Percentiles rank a stretch among this genome's conserved stretches.
Conservation (phyloP, 2,329 filamentous ascomycete species). For the Penicillium sp. region DNA sequence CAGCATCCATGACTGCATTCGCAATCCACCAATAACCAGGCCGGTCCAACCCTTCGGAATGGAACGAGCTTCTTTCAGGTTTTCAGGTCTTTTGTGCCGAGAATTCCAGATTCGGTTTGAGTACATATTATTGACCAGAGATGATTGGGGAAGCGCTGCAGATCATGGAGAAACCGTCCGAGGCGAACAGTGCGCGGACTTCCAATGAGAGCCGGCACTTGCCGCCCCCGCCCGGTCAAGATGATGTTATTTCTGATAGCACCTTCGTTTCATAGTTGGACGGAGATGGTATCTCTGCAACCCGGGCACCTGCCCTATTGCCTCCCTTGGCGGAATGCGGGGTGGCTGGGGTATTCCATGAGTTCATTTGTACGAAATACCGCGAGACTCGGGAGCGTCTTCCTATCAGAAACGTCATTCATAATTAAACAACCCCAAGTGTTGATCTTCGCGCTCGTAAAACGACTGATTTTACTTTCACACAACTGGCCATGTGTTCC, state of each 20-base stretch:
- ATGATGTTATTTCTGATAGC: neutral
- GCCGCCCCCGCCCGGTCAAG: neutral
- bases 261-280: neutral
- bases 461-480: too few species aligned
- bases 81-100: neutral
- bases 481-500: too few species aligned
- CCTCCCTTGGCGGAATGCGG: slow-evolving; percentile 2
- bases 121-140: neutral
- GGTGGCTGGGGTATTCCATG: neutral
- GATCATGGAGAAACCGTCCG: neutral
- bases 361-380: neutral
- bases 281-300: neutral
- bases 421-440: too few species aligned
- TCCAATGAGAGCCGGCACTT: neutral
- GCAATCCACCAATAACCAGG: neutral
- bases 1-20: neutral
- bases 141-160: neutral
- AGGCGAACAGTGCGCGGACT: neutral
- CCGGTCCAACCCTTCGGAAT: slow-evolving; percentile 1
- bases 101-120: neutral
- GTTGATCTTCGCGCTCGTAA: too few species aligned
- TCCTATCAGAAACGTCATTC: too few species aligned
- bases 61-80: neutral
- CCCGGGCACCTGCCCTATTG: neutral
- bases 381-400: neutral